A percentile compares a stretch with the other conserved stretches of the same genome.
Conservation (phyloP, 1,139 yeast species). For the Geotrichum klebahnii region DNA sequence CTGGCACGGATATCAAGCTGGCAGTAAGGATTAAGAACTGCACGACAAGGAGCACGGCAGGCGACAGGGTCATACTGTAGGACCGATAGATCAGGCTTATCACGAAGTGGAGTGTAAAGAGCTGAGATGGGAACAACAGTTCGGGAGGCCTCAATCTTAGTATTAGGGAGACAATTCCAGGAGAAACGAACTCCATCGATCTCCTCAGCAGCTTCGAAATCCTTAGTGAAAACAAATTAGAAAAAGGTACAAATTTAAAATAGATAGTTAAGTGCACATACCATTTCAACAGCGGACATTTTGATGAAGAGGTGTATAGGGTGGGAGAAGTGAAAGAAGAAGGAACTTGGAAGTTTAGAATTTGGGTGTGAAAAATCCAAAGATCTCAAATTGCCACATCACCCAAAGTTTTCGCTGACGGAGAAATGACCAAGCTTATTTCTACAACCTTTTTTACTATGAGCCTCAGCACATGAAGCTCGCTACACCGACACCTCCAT, state of each 20-base stretch:
- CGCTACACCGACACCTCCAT: no score
- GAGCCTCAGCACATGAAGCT: no score
- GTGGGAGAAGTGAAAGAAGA: not conserved
- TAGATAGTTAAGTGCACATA: not conserved
- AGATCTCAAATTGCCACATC: conserved; percentile 15
- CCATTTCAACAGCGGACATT: conserved; percentile 1
- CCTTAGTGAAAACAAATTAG: conserved; percentile 36
- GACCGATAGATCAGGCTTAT: conserved; percentile 69
- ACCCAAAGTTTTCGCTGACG: not conserved
- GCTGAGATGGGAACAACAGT: conserved; percentile 95
- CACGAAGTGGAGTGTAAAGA: conserved; percentile 84
- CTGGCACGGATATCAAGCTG: conserved; percentile 76
- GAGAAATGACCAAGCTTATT: conserved; percentile 2
- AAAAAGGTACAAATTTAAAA: not conserved
- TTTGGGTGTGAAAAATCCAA: not conserved
- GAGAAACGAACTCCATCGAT: conserved; percentile 83
- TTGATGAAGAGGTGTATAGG: not conserved
- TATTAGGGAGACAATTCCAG: conserved; percentile 87
- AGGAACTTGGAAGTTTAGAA: conserved; percentile 2
- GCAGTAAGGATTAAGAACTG: conserved; percentile 80
- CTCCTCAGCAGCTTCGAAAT: conserved; percentile 84
- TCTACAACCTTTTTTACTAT: not conserved
- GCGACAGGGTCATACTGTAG: conserved; percentile 88
- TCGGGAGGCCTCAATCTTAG: conserved; percentile 84
- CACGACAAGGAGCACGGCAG: conserved; percentile 80